A percentile compares a stretch with the other conserved stretches of the same genome.
Evolutionary conservation across 306 rosid genomes (phyloP).

Genomic region (Clitoria ternatea): DNA sequence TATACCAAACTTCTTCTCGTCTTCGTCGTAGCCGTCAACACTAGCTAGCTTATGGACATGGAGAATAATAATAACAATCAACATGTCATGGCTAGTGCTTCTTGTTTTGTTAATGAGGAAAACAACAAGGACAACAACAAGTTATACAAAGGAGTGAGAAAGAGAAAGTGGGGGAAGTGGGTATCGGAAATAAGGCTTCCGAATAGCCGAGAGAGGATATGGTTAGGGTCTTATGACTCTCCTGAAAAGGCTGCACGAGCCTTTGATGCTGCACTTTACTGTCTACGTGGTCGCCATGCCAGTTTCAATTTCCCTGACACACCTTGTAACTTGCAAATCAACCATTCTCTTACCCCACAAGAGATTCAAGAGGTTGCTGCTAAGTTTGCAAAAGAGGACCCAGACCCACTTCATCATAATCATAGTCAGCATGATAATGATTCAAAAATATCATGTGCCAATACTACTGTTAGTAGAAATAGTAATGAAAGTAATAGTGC

Average conservation of each 20-base stretch:
- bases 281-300: conserved; percentile 59
- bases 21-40: background rate
- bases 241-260: conserved; percentile 72
- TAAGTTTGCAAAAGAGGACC: conserved; percentile 37
- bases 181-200: conserved; percentile 75
- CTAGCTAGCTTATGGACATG: background rate
- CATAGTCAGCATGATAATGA: no score
- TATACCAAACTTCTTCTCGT: background rate
- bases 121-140: background rate
- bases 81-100: background rate
- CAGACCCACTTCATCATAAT: background rate
- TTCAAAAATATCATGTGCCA: no score
- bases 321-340: conserved; percentile 28
- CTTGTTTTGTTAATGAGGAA: background rate
- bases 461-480: no score
- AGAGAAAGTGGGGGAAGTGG: conserved; percentile 82
- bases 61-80: no score
- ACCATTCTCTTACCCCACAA: conserved; percentile 28
- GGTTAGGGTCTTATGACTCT: conserved; percentile 68
- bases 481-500: background rate
- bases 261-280: conserved; percentile 71
- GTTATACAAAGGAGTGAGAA: conserved; percentile 60
- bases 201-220: conserved; percentile 66
- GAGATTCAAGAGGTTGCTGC: conserved; percentile 58
- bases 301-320: conserved; percentile 55